These are phyloP conservation scores for Calvatia gigantea DNA, from an alignment of 768 basidiomycete genomes.

Conservation along the genomic window DNA sequence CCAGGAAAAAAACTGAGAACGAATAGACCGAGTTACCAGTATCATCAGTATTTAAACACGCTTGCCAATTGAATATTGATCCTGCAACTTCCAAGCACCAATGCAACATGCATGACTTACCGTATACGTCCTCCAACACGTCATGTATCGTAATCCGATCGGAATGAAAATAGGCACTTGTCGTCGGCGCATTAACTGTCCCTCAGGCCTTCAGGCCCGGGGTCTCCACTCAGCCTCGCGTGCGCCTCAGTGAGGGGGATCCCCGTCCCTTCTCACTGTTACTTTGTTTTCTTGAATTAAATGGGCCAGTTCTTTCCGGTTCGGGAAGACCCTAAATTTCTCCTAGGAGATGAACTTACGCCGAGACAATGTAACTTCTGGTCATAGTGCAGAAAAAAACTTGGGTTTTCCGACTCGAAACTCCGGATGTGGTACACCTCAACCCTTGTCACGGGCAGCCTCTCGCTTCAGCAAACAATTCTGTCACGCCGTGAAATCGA, in stretches of 20 bases:
- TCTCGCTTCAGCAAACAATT: not conserved
- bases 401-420: not conserved
- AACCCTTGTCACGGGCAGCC: constrained; percentile 1
- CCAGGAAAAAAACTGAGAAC: too few relatives aligned
- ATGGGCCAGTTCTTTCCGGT: not conserved
- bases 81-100: too few relatives aligned
- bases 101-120: too few relatives aligned
- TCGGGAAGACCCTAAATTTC: not conserved
- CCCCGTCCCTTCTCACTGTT: constrained; percentile 1
- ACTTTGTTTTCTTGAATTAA: not conserved
- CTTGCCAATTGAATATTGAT: too few relatives aligned
- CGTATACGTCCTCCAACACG: too few relatives aligned
- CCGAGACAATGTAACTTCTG: not conserved
- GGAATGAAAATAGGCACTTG: too few relatives aligned
- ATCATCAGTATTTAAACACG: too few relatives aligned
- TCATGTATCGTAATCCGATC: too few relatives aligned
- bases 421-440: not conserved
- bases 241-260: constrained; percentile 1
- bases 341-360: constrained; percentile 2
- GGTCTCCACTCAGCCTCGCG: too few relatives aligned
- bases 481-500: constrained; percentile 5
- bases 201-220: too few relatives aligned
- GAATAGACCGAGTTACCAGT: too few relatives aligned
- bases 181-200: too few relatives aligned
- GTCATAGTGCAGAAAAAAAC: not conserved